Percentiles rank a stretch among this genome's conserved stretches.
Conservation (phyloP, 2,329 filamentous ascomycete species). For the Fusarium subglutinans region DNA sequence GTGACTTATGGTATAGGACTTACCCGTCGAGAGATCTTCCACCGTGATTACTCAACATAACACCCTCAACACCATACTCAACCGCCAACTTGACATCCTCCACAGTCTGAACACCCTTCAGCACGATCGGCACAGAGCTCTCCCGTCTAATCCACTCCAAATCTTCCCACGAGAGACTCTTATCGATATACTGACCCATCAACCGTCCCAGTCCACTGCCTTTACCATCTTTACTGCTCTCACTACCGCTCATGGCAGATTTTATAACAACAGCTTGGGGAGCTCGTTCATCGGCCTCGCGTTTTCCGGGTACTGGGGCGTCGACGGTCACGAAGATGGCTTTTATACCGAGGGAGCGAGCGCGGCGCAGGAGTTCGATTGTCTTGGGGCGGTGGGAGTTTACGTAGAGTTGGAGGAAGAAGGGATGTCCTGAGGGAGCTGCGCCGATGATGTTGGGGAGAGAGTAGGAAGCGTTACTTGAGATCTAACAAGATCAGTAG, state of each 20-base stretch:
- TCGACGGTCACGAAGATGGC: conserved; percentile 64
- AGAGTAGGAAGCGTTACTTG: conserved; percentile 41
- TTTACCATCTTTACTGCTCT: conserved; percentile 59
- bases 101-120: conserved; percentile 66
- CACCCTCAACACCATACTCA: conserved; percentile 60
- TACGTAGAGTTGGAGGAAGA: conserved; percentile 60
- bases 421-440: conserved; percentile 34
- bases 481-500: conserved; percentile 26
- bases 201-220: conserved; percentile 62
- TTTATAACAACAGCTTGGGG: conserved; percentile 54
- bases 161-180: conserved; percentile 61
- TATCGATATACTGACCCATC: conserved; percentile 63
- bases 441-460: conserved; percentile 39
- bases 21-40: conserved; percentile 63
- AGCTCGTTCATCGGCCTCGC: conserved; percentile 66
- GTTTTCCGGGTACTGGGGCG: conserved; percentile 64
- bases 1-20: not conserved
- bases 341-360: conserved; percentile 58
- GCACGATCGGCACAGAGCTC: conserved; percentile 59
- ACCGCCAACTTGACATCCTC: conserved; percentile 63
- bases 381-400: conserved; percentile 61
- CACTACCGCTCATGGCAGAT: conserved; percentile 52
- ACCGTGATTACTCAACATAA: conserved; percentile 67
- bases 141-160: conserved; percentile 61
- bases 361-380: conserved; percentile 53